phyloP scores from a whole-genome alignment of 2,329 filamentous ascomycete species.

The Metarhizium anisopliae region DNA sequence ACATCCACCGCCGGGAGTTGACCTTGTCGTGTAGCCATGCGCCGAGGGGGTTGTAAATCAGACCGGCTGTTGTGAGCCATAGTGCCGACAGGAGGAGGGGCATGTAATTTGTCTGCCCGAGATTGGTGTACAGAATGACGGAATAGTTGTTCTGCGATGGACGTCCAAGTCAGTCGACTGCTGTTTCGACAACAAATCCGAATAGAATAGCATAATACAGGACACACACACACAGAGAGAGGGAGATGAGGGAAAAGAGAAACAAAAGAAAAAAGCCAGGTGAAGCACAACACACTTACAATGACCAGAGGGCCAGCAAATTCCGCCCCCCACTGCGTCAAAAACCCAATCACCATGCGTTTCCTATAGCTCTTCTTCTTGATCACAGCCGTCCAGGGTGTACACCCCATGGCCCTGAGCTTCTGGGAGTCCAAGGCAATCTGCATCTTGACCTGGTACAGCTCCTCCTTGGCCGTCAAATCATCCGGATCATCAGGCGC shows the following conservation, averaged over 20 bases:
- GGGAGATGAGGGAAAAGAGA: no score
- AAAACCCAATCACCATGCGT: constrained; percentile 32
- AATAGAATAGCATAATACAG: no score
- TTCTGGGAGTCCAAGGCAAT: no score
- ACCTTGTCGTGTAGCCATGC: constrained; percentile 39
- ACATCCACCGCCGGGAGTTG: constrained; percentile 36
- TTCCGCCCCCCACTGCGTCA: constrained; percentile 45
- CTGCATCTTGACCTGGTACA: no score
- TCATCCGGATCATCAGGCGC: no score
- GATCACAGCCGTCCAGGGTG: no score
- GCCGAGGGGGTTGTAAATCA: constrained; percentile 30
- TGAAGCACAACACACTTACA: constrained; percentile 20
- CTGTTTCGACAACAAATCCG: no score
- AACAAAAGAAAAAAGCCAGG: no score
- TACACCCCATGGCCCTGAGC: no score
- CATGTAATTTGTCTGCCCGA: constrained; percentile 28
- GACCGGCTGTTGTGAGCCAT: constrained; percentile 28
- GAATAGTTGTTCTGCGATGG: constrained; percentile 31
- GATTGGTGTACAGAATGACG: constrained; percentile 28
- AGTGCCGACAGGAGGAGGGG: constrained; percentile 24
- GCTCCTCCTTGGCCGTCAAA: no score
- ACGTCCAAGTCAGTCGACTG: background rate
- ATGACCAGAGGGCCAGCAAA: constrained; percentile 42
- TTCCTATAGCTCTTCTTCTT: constrained; percentile 22
- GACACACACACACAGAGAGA: no score